Conservation (phyloP, 1,284 basidiomycete genomes). For the Pulveroboletus sp. region DNA sequence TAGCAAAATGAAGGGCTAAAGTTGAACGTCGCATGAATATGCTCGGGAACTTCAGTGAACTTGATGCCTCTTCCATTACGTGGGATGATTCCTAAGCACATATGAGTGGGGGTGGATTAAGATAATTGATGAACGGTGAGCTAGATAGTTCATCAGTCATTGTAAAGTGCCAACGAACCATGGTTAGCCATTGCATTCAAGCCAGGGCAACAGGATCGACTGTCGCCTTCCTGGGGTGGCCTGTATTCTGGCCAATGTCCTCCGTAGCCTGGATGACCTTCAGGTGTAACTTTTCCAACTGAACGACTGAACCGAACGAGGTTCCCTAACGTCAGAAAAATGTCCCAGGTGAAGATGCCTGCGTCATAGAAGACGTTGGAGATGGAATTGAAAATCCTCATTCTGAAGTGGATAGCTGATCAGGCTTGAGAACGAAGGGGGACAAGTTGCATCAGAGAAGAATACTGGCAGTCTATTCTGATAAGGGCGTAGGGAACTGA, state of each 20-base stretch:
- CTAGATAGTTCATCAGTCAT: not conserved
- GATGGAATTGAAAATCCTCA: conserved; percentile 6
- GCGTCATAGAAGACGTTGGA: conserved; percentile 7
- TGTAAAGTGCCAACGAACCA: conserved; percentile 43
- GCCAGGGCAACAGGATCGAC: conserved; percentile 66
- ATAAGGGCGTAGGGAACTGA: conserved; percentile 2
- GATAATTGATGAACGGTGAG: not conserved
- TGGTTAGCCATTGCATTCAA: conserved; percentile 76
- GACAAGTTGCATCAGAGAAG: not conserved
- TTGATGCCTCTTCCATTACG: conserved; percentile 63
- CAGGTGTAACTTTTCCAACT: conserved; percentile 52
- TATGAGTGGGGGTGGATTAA: not conserved
- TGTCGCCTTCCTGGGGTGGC: conserved; percentile 59
- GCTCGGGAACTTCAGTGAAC: conserved; percentile 50
- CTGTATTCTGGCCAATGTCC: conserved; percentile 72
- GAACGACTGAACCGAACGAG: conserved; percentile 50
- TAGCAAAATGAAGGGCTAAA: conserved; percentile 62
- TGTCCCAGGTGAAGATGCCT: conserved; percentile 52
- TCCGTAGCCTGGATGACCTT: conserved; percentile 54
- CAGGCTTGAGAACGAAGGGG: not conserved
- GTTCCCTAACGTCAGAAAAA: conserved; percentile 56
- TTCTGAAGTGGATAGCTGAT: not conserved
- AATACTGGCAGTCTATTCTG: not conserved
- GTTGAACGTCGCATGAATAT: conserved; percentile 58
- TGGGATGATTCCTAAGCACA: conserved; percentile 58